Evolutionary conservation across 106 monocot genomes (phyloP), one percentile per base, ranked within the genome.

Genomic region (Iris macrosiphon): DNA sequence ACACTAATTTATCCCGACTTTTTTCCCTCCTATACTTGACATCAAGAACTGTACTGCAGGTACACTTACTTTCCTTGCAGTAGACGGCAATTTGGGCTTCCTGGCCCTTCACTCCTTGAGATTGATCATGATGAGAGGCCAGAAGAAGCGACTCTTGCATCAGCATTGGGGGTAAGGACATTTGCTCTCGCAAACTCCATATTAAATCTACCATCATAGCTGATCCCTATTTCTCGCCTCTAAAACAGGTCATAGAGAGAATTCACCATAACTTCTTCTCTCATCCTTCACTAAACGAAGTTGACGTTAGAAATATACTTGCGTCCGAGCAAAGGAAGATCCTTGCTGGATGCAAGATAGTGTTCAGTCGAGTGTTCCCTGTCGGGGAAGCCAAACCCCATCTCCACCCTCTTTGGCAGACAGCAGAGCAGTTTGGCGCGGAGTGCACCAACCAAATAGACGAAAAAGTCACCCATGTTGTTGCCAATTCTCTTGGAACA

Each of bases 371-470:
- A 50, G 61, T 98, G 52, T 98, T 98, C 55, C 98, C 98, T 2
- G 87, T 98, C 4, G 98, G 87, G 15, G 83, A 84, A 66, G 71
- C 71, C 37, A 98, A 87, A 42, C 98, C 91, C 41, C 90, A 91
- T 46, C 57, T 83, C 24, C 91, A 98, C 22, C 87, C 91, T 2
- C 61, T 98, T 1, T 98, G 98, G 98, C 86, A 91, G 73, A 87
- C 75, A 8, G 98, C 98, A 1, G 98, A 91, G 69, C 91, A 98
- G 63, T 98, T 98, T 71, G 98, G 98, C 42, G 98, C 91, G 25
- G 60, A 73, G 8, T 98, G 98, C 71, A 87, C 87, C 17, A 91
- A 75, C 38, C 83, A 84, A 54, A 80, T 98, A 7, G 98, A 98
- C 26, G 86, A 86, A 21, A 76, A 69, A n/a, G 98, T 91, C 24